A percentile compares a stretch with the other conserved stretches of the same genome.
Evolutionary conservation across 1,284 basidiomycete species (phyloP).

Genomic region (Dichomitus squalens): DNA sequence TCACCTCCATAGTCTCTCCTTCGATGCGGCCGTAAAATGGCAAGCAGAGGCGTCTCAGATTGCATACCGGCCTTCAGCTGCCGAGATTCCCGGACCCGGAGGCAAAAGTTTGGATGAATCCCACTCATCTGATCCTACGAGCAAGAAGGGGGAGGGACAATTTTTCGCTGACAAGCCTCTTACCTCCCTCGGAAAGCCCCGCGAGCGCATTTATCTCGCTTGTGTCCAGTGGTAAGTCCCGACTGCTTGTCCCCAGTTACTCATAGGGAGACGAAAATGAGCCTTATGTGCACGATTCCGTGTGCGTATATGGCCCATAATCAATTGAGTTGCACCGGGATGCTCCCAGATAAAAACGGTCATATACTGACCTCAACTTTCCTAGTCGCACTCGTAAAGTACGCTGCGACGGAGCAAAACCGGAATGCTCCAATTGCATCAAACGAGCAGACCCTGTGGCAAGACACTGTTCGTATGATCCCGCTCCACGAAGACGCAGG

Average conservation of each 20-base stretch:
- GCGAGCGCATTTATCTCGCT: conserved; percentile 18
- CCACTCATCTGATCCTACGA: neutral
- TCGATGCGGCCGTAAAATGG: too few species aligned
- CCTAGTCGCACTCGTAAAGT: conserved; percentile 73
- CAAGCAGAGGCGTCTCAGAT: too few species aligned
- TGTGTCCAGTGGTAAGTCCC: conserved; percentile 15
- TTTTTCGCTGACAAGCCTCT: conserved; percentile 7
- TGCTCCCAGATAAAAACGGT: too few species aligned
- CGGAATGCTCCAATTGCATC: conserved; percentile 68
- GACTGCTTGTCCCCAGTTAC: neutral
- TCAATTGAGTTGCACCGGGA: too few species aligned
- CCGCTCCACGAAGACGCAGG: conserved; percentile 72
- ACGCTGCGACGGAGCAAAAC: conserved; percentile 77
- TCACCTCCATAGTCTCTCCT: neutral
- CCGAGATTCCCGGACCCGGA: too few species aligned
- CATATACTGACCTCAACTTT: conserved; percentile 2
- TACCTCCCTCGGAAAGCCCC: conserved; percentile 18
- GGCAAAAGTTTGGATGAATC: too few species aligned
- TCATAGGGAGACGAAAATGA: neutral
- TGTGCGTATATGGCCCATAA: too few species aligned
- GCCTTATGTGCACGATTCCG: neutral
- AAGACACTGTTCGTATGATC: conserved; percentile 52
- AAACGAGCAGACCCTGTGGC: conserved; percentile 38
- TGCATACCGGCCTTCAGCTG: neutral
- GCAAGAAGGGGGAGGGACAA: neutral